Evolutionary conservation across 1,284 basidiomycete species (phyloP).

Genomic region (Chalciporus sp.): DNA sequence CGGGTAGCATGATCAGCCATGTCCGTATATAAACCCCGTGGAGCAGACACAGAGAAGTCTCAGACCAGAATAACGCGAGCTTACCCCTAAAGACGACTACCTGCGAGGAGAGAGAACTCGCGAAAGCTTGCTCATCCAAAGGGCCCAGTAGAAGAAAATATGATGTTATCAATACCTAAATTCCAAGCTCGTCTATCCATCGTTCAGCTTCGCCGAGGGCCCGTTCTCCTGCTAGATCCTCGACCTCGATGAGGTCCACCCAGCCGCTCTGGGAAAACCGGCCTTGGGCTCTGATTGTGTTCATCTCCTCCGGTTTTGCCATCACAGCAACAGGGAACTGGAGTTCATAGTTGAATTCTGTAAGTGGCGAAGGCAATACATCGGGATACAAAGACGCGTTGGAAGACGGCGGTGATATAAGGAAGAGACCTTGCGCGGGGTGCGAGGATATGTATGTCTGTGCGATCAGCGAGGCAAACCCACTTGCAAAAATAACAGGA

Average conservation of each 20-base stretch:
- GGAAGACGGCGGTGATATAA: conserved; percentile 57
- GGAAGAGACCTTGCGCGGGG: conserved; percentile 60
- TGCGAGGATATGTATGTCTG: conserved; percentile 70
- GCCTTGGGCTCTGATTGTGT: conserved; percentile 36
- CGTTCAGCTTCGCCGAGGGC: conserved; percentile 38
- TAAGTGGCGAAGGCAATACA: conserved; percentile 43
- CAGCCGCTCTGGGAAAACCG: conserved; percentile 40
- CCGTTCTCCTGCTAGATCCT: conserved; percentile 36
- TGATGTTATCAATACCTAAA: conserved; percentile 28
- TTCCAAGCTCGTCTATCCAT: conserved; percentile 50
- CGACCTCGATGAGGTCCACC: conserved; percentile 40
- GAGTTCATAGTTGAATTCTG: conserved; percentile 63
- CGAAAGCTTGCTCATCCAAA: background rate
- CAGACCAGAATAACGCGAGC: too few relatives aligned
- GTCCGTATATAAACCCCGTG: background rate
- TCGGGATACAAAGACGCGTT: conserved; percentile 37
- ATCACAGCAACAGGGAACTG: conserved; percentile 64
- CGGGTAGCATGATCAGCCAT: too few relatives aligned
- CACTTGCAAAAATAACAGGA: conserved; percentile 57
- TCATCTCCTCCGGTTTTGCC: conserved; percentile 37
- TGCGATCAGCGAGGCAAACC: conserved; percentile 52
- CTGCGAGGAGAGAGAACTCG: background rate
- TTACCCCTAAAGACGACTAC: background rate
- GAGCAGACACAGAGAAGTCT: background rate
- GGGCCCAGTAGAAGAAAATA: background rate